These are phyloP conservation scores for Aspergillus ibericus DNA, from an alignment of 2,329 filamentous ascomycete species.

Conservation along the genomic window DNA sequence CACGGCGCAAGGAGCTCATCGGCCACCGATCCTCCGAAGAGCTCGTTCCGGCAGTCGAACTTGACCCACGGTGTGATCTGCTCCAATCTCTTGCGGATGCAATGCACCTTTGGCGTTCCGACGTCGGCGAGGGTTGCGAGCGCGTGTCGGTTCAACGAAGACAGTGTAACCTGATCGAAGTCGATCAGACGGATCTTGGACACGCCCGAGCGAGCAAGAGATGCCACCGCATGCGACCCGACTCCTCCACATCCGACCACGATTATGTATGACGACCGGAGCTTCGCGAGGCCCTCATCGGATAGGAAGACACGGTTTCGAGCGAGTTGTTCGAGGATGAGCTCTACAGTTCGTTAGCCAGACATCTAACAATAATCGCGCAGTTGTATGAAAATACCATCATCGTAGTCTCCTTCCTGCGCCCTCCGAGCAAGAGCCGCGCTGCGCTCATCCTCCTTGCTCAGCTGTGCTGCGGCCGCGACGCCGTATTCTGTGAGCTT, in stretches of 20 bases:
- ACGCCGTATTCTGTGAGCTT: conserved; percentile 54
- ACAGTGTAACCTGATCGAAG: conserved; percentile 96
- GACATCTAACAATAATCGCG: neutral
- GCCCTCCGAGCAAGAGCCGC: conserved; percentile 60
- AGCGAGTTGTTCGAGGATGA: conserved; percentile 91
- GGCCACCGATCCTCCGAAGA: conserved; percentile 71
- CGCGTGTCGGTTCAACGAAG: conserved; percentile 91
- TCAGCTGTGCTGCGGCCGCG: conserved; percentile 33
- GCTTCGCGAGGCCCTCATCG: conserved; percentile 73
- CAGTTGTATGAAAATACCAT: conserved; percentile 42
- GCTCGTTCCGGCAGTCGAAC: conserved; percentile 82
- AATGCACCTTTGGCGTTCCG: conserved; percentile 86
- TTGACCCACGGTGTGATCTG: conserved; percentile 89
- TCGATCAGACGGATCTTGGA: conserved; percentile 86
- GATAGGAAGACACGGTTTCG: conserved; percentile 89
- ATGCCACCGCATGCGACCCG: conserved; percentile 84
- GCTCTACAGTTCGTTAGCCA: conserved; percentile 53
- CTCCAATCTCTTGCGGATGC: conserved; percentile 74
- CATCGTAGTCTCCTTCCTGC: conserved; percentile 64
- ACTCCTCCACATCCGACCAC: conserved; percentile 94
- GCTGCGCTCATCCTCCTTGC: conserved; percentile 58
- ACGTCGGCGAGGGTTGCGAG: conserved; percentile 93
- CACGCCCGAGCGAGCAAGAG: conserved; percentile 85
- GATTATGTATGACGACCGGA: conserved; percentile 80
- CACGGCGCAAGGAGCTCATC: conserved; percentile 67